phyloP scores from a whole-genome alignment of 1,139 yeast genomes.

The Dujonia santamariae region DNA sequence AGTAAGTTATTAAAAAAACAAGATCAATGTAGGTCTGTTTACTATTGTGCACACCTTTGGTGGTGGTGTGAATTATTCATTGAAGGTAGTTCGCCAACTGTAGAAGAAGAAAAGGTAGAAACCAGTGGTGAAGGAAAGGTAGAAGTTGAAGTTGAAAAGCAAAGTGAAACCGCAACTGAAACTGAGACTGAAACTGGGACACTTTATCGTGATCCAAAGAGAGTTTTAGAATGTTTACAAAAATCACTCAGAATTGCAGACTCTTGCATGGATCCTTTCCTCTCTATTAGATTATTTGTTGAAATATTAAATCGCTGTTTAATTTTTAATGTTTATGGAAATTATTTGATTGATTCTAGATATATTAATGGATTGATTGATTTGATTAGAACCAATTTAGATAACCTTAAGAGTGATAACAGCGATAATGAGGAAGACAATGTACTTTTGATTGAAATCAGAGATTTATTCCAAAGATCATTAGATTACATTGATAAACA shows the following conservation, averaged over 20 bases:
- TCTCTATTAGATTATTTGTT: slow-evolving; percentile 76
- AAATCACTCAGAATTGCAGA: slow-evolving; percentile 87
- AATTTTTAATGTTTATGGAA: slow-evolving; percentile 83
- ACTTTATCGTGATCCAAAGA: slow-evolving; percentile 36
- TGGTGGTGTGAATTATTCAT: slow-evolving; percentile 68
- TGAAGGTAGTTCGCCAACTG: slow-evolving; percentile 26
- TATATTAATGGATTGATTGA: slow-evolving; percentile 87
- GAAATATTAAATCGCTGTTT: slow-evolving; percentile 85
- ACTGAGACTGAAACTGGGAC: slow-evolving; percentile 7
- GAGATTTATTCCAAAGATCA: slow-evolving; percentile 58
- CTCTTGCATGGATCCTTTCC: slow-evolving; percentile 83
- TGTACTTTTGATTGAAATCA: slow-evolving; percentile 28
- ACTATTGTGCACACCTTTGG: slow-evolving; percentile 88
- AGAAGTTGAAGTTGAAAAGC: slow-evolving; percentile 7
- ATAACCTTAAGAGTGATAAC: slow-evolving; percentile 41
- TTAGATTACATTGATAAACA: slow-evolving; percentile 64
- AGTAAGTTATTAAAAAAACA: slow-evolving; percentile 86
- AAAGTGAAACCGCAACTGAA: slow-evolving; percentile 7
- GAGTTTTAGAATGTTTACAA: slow-evolving; percentile 48
- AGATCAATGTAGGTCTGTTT: slow-evolving; percentile 91
- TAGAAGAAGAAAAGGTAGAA: slow-evolving; percentile 20
- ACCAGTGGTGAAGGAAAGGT: slow-evolving; percentile 32
- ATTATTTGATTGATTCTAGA: slow-evolving; percentile 62
- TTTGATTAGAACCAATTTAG: slow-evolving; percentile 73
- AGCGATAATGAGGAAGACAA: slow-evolving; percentile 30